Evolutionary conservation across 139 green algal genomes (phyloP).

Genomic region (Raphidocelis subcapitata): DNA sequence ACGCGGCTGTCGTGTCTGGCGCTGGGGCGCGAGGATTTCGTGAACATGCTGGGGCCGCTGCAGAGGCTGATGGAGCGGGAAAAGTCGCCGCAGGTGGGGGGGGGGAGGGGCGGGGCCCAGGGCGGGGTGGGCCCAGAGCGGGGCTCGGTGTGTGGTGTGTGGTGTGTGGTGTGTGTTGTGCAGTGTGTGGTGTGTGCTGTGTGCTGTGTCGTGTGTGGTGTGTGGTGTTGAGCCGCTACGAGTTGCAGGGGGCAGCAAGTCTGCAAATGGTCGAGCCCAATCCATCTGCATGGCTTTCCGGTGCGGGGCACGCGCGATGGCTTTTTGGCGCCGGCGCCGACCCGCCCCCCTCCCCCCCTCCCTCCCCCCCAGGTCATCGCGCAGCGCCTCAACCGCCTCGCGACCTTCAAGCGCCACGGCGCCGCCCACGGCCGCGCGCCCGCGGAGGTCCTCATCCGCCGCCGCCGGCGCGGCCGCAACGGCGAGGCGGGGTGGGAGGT

Average conservation of each 20-base stretch:
- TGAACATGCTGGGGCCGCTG: slow-evolving; percentile 82
- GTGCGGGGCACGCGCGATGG: too few species aligned
- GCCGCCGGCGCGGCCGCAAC: slow-evolving; percentile 54
- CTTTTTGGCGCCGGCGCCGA: too few species aligned
- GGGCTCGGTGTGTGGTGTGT: too few species aligned
- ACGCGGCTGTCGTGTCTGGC: slow-evolving; percentile 74
- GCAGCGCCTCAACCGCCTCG: slow-evolving; percentile 79
- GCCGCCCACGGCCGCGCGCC: slow-evolving; percentile 47
- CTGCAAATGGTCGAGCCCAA: too few species aligned
- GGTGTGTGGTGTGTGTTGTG: too few species aligned
- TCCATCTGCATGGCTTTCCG: too few species aligned
- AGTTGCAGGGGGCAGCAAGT: too few species aligned
- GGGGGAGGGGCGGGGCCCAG: background rate
- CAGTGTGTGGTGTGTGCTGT: too few species aligned
- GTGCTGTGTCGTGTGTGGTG: too few species aligned
- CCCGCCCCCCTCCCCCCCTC: background rate
- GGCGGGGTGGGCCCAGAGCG: too few species aligned
- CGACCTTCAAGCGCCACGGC: slow-evolving; percentile 35
- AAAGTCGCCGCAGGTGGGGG: slow-evolving; percentile 71
- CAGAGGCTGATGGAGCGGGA: slow-evolving; percentile 83
- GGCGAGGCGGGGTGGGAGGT: slow-evolving; percentile 71
- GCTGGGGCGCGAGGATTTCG: slow-evolving; percentile 80
- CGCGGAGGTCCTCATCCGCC: slow-evolving; percentile 80
- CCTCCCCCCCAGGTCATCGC: slow-evolving; percentile 55
- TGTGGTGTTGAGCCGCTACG: too few species aligned